Base-by-base conservation (phyloP, 1,284 basidiomycete genomes). In the Rhodotorula sp. region DNA sequence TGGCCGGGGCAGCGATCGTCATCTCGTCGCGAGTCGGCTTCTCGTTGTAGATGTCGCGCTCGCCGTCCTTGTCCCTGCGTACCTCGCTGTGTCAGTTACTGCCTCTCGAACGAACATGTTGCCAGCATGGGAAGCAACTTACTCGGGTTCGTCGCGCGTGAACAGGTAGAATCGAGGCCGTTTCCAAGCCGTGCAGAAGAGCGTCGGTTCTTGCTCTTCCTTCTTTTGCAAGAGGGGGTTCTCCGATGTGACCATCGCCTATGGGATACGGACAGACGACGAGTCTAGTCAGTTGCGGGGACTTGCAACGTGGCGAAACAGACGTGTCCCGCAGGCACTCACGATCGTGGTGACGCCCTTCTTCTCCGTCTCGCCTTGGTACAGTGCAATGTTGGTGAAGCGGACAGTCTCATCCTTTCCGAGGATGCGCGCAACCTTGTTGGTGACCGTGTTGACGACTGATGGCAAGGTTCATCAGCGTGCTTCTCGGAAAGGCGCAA, bases 41-140 rank as follows among this genome's bases (percentile, higher is more conserved):
- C 82, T 99, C 97, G 83, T 99, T 99, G 87, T 98, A 98, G 69
- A 99, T 90, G 78, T 99, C 97, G 62, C 97, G 89, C 76, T 99
- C 95, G 39, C 89, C 90, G 3, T 88, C 88, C 81, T 91, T 92
- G 79, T 97, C 93, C 80, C 91, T 93, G 78, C 49, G 23, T 46
- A 6, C 3, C 3, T 15, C 8, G 15, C 46, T 6, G 34, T 12
- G 10, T 43, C 39, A 43, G 39, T 12, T 12, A 14, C 10, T 14
- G 39, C 29, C 29, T 51, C 34, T 21, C 58, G 6, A 56, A 1
- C 7, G 6, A 16, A 5, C n/a, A 56, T 26, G 23, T 12, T 26
- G 52, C 7, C n/a, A 10, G 56, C 59, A 23, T 31, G 16, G 31
- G 56, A 18, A 34, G 84, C 89, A 29, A 58, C 76, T 65, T 83